These are phyloP conservation scores for Daldinia vernicosa DNA, from an alignment of 495 filamentous ascomycete genomes.

Conservation along the genomic window DNA sequence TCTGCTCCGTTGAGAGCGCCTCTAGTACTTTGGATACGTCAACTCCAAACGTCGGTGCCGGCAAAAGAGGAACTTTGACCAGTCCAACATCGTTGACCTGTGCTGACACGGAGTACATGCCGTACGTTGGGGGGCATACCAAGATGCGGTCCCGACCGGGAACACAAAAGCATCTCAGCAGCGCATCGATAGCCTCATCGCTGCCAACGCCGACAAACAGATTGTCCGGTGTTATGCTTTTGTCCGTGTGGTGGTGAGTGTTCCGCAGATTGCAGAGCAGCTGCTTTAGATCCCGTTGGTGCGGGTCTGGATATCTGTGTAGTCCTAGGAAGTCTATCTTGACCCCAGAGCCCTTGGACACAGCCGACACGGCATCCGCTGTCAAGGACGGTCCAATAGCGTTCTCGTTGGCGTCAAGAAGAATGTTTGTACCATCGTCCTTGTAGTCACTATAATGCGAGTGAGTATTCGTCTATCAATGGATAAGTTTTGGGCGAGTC, in stretches of 20 bases:
- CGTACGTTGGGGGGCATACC: constrained; percentile 95
- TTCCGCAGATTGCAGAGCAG: constrained; percentile 88
- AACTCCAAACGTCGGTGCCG: constrained; percentile 69
- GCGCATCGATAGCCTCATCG: constrained; percentile 94
- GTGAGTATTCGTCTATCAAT: constrained; percentile 36
- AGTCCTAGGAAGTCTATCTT: constrained; percentile 77
- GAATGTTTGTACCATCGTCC: constrained; percentile 95
- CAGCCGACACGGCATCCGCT: constrained; percentile 36
- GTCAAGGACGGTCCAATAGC: constrained; percentile 80
- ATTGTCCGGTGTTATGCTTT: constrained; percentile 79
- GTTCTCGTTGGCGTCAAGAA: constrained; percentile 98
- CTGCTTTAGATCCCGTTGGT: constrained; percentile 87
- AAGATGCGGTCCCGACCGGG: constrained; percentile 90
- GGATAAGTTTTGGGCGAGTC: constrained; percentile 44
- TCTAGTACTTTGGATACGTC: constrained; percentile 74
- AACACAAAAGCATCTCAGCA: constrained; percentile 89
- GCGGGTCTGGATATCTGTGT: constrained; percentile 96
- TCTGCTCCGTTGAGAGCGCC: constrained; percentile 65
- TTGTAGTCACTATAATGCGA: constrained; percentile 84
- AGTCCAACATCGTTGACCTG: constrained; percentile 90
- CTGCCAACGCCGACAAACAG: constrained; percentile 95
- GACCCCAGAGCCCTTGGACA: constrained; percentile 38
- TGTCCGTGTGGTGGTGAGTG: constrained; percentile 78
- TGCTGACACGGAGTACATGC: constrained; percentile 96
- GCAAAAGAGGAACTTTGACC: constrained; percentile 79